Evolutionary conservation across 768 basidiomycete species (phyloP), one percentile per base, ranked within the genome.

Genomic region (Botryobasidium botryosum): DNA sequence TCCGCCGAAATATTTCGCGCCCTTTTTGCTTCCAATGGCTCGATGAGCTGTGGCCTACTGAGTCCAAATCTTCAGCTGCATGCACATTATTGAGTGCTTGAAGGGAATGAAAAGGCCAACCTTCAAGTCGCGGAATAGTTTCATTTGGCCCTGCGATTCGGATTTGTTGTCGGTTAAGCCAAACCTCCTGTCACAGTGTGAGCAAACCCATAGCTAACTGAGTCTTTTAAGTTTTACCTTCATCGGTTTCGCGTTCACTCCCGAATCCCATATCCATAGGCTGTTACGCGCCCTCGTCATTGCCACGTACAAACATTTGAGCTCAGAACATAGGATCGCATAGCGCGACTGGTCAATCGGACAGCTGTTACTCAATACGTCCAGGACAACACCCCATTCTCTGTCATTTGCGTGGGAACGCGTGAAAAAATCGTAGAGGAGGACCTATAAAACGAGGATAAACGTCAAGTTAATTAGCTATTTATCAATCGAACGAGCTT

Each of bases 361-460:
- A 38, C 35, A 1, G 4, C 3, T 31, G 48, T 31, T 21, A 23
- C 40, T 3, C 75, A 53, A 3, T n/a, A n/a, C n/a, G n/a, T n/a
- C n/a, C 3, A 76, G 54, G 3, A 79, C 59, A 1, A 77, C 62
- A 6, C 75, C 63, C 79, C 79, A 82, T 38, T 74, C 73, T 0
- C 69, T 57, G 1, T 56, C 46, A 32, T 67, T 68, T 2, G 70
- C 58, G 0, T 54, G 51, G 0, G 81, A 83, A 50, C 79, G 75
- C 21, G 71, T 67, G 51, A 84, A 84, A 58, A 82, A 82, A 50
- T 84, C 74, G 52, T 75, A 82, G 8, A 84, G 53, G 2, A 84
- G 62, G 3, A 84, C n/a, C n/a, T n/a, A n/a, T n/a, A n/a, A n/a
- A n/a, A n/a, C n/a, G n/a, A n/a, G n/a, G n/a, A n/a, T n/a, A n/a